phyloP scores from a whole-genome alignment of 805 yeast species.

The Kuraishia ogatae region DNA sequence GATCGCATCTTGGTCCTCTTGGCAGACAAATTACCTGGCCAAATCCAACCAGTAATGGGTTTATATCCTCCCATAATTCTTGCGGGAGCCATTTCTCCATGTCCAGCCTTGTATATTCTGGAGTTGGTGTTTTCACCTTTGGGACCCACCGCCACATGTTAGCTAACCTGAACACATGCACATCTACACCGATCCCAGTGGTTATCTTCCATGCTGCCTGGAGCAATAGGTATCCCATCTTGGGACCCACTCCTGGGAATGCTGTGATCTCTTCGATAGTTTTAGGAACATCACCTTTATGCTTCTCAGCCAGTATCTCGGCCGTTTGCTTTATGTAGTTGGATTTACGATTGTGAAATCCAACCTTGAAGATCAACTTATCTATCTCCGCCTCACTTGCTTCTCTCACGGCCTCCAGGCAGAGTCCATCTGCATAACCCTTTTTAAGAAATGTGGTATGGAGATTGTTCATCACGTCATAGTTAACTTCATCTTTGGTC shows the following conservation, averaged over 20 bases:
- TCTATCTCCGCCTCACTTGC: constrained; percentile 54
- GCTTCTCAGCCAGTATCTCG: constrained; percentile 37
- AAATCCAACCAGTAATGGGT: constrained; percentile 84
- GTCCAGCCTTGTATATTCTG: constrained; percentile 65
- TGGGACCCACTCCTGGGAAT: constrained; percentile 92
- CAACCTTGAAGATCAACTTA: constrained; percentile 64
- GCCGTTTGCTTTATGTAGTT: constrained; percentile 56
- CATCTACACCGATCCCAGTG: constrained; percentile 90
- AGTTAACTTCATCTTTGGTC: constrained; percentile 84
- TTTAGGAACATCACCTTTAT: constrained; percentile 65
- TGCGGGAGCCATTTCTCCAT: constrained; percentile 69
- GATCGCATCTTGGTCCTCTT: constrained; percentile 58
- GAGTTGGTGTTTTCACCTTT: constrained; percentile 38
- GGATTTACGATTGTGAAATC: constrained; percentile 81
- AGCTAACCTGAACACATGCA: constrained; percentile 76
- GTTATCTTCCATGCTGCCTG: constrained; percentile 77
- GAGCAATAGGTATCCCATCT: constrained; percentile 79
- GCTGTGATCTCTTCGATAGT: constrained; percentile 53
- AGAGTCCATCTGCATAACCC: constrained; percentile 41
- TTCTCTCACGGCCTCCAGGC: constrained; percentile 42
- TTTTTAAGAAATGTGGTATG: constrained; percentile 34
- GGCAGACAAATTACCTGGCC: constrained; percentile 86
- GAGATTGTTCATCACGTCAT: constrained; percentile 56
- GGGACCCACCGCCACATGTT: constrained; percentile 77
- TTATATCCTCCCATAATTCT: constrained; percentile 74